Percentiles rank a stretch among this genome's conserved stretches.
Conservation (phyloP, 2,329 filamentous ascomycete species). For the Polychaeton citri region DNA sequence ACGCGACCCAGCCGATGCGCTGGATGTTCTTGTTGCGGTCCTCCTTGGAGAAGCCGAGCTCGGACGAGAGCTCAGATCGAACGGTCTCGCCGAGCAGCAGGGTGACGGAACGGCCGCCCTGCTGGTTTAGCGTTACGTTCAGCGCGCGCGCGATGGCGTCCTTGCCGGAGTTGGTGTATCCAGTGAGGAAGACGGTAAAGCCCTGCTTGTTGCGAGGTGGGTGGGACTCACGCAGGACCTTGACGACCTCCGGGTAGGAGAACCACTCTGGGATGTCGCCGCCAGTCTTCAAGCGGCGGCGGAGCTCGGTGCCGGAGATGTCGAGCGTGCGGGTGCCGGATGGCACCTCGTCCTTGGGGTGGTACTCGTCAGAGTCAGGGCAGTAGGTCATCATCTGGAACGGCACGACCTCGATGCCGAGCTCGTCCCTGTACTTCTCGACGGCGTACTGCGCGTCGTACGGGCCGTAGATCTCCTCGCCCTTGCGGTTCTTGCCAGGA, state of each 20-base stretch:
- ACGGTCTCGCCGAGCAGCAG: conserved; percentile 93
- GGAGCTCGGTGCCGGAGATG: conserved; percentile 59
- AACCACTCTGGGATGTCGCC: conserved; percentile 98
- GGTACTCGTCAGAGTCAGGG: conserved; percentile 93
- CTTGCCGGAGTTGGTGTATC: conserved; percentile 94
- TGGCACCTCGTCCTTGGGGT: conserved; percentile 78
- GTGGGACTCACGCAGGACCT: conserved; percentile 90
- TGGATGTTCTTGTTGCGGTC: conserved; percentile 92
- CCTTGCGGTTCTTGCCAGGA: conserved; percentile 95
- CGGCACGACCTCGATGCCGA: conserved; percentile 95
- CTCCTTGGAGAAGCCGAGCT: conserved; percentile 86
- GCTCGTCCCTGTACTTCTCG: conserved; percentile 90
- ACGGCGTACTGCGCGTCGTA: conserved; percentile 96
- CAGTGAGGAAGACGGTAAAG: conserved; percentile 96
- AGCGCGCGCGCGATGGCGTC: conserved; percentile 90
- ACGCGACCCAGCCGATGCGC: conserved; percentile 90
- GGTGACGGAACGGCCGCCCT: conserved; percentile 86
- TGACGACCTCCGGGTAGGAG: conserved; percentile 97
- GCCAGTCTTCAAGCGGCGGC: conserved; percentile 76
- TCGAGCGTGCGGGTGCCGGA: conserved; percentile 62
- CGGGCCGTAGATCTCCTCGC: conserved; percentile 92
- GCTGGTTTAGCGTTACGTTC: conserved; percentile 95
- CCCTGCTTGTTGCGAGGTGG: conserved; percentile 82
- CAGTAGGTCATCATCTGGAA: conserved; percentile 99
- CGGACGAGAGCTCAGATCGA: conserved; percentile 79